Evolutionary conservation across 257 asterid genomes (phyloP), one percentile per base, ranked within the genome.

Genomic region (Paulownia fortunei): DNA sequence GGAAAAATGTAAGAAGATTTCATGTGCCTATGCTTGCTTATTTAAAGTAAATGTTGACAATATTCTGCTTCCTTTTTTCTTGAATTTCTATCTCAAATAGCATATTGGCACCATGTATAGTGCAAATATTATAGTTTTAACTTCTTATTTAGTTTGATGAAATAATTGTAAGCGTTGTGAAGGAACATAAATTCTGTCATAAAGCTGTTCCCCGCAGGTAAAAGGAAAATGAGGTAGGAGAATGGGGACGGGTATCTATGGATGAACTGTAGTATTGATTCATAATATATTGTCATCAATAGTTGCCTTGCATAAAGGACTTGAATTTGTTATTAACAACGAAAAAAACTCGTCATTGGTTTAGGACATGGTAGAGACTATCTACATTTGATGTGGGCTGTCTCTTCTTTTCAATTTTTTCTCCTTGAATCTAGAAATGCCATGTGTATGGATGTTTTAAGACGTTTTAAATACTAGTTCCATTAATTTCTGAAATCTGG

Each of bases 1-100:
- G 81, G 70, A 78, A 75, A 76, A 75, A 74, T 75, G 97, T 96
- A 87, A 89, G 99, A 71, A 69, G 70, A 58, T 42, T 79, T 81
- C 66, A 51, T 27, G 5, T 46, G 6, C 34, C 26, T 18, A 54
- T 80, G n/a, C 64, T 55, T 76, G 72, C 73, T 66, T 62, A 37
- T 44, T 37, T 15, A 8, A 55, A 55, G 21, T 18, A 18, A 21
- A 55, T 18, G 19, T 47, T 13, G 54, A 12, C 3, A 1, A 15
- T 24, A 58, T 39, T 72, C 36, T 60, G 30, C 54, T 75, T 59
- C 15, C 5, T 55, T 32, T 4, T 4, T 30, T 60, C n/a, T 3
- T 47, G 18, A 30, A 12, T 10, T 0, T 12, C 13, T 56, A 54
- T 41, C 55, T 56, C 34, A 63, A 37, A 47, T 47, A 3, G 27